A percentile compares a stretch with the other conserved stretches of the same genome.
Evolutionary conservation across 371 early-diverging fungal genomes (phyloP).

Genomic region (Synchytrium microbalum): DNA sequence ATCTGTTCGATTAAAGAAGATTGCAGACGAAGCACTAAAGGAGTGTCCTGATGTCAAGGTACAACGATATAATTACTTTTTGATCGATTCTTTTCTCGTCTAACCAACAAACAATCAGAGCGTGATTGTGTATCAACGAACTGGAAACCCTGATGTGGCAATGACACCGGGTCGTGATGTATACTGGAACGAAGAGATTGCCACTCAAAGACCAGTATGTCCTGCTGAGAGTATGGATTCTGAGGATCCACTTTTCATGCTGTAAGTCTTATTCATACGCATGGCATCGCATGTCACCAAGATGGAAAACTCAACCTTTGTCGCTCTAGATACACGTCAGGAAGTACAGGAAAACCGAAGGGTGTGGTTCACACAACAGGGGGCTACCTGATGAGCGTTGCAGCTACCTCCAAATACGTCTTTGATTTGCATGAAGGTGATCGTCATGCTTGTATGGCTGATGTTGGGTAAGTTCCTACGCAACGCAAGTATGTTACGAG

Average conservation of each 20-base stretch:
- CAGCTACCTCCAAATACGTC: conserved; percentile 67
- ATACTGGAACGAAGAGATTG: conserved; percentile 81
- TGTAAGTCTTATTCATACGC: no score
- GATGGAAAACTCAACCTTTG: neutral
- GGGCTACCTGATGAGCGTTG: conserved; percentile 89
- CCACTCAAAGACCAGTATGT: conserved; percentile 66
- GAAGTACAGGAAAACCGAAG: conserved; percentile 48
- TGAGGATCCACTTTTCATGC: conserved; percentile 84
- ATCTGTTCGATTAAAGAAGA: conserved; percentile 77
- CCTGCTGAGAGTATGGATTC: conserved; percentile 67
- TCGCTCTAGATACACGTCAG: neutral
- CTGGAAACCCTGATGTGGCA: conserved; percentile 64
- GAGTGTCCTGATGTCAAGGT: conserved; percentile 63
- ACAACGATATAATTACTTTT: no score
- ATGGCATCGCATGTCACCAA: no score
- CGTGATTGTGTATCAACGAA: conserved; percentile 82
- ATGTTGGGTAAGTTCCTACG: conserved; percentile 85
- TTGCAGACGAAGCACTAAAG: conserved; percentile 80
- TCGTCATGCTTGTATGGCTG: conserved; percentile 72
- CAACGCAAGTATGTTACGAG: conserved; percentile 13
- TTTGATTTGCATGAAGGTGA: conserved; percentile 69
- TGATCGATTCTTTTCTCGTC: no score
- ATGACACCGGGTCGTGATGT: conserved; percentile 67
- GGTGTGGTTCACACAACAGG: conserved; percentile 91
- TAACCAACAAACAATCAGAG: no score